Percentiles rank a stretch among this genome's conserved stretches.
phyloP scores from a whole-genome alignment of 1,139 yeast genomes.

The Geotrichum fermentans region DNA sequence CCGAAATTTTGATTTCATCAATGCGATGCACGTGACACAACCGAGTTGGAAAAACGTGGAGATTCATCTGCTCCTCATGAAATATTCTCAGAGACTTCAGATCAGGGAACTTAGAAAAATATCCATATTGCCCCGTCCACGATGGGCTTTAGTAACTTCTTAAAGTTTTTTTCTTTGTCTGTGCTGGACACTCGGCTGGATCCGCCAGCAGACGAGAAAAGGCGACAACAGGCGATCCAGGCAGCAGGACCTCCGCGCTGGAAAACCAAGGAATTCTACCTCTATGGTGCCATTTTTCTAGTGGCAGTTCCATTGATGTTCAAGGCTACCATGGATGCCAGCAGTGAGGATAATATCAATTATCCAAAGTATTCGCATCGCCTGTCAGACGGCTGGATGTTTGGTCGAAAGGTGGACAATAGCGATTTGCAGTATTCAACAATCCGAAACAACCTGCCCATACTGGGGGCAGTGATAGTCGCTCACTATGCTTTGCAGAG shows the following conservation, averaged over 20 bases:
- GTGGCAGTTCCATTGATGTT: conserved; percentile 77
- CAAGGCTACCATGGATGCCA: conserved; percentile 75
- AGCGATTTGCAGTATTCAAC: conserved; percentile 86
- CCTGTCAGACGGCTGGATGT: conserved; percentile 63
- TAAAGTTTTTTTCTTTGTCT: conserved; percentile 56
- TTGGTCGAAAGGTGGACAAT: conserved; percentile 50
- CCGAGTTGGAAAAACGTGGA: background rate
- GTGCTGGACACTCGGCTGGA: conserved; percentile 69
- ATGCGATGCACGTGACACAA: background rate
- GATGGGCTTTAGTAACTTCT: conserved; percentile 9
- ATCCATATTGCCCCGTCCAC: background rate
- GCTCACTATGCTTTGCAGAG: conserved; percentile 46
- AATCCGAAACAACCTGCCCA: conserved; percentile 72
- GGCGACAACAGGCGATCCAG: conserved; percentile 41
- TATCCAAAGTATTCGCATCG: conserved; percentile 58
- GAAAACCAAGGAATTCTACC: conserved; percentile 65
- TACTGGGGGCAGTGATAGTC: conserved; percentile 51
- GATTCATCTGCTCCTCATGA: no score
- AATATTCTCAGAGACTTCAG: no score
- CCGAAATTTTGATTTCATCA: background rate
- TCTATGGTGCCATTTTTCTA: conserved; percentile 59
- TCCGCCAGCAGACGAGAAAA: conserved; percentile 49
- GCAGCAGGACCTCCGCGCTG: conserved; percentile 58
- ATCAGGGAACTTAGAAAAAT: no score
- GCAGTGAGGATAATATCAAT: conserved; percentile 66